Base-by-base conservation (phyloP, 2,329 filamentous ascomycete species). In the Ascocoryne sarcoides region DNA sequence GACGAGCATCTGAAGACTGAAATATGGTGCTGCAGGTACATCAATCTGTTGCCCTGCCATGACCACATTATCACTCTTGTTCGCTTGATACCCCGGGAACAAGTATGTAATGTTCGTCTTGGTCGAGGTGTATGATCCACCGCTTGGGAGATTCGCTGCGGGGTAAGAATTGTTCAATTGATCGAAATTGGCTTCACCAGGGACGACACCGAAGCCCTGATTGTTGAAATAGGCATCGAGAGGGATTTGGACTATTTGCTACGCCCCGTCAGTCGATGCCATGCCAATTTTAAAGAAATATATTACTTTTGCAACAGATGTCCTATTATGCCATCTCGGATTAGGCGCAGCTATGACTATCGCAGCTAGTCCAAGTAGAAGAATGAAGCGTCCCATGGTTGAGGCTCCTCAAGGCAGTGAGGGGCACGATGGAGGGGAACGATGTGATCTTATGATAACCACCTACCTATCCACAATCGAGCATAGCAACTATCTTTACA, bases 141-240 rank as follows among this genome's bases (percentile, higher is more conserved):
- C 58, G 17, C 51, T 40, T 10, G 43, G 45, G 3, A 62, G 35
- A 12, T 48, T 44, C 2, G 61, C 57, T 10, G 55, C 56, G 5
- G 66, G 65, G 41, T 65, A 70, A 0, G 66, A 67, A 36, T 68
- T 60, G 31, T 62, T 61, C 3, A 62, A 47, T 2, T 43, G 47
- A 39, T 71, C 65, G 42, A 71, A 68, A n/a, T 63, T 56, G 1
- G 68, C 63, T 47, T 70, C 65, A 2, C 66, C 66, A 0, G 68
- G 63, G 10, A 57, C 56, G 0, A 59, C 58, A 3, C 66, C 66
- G 43, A 71, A 70, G 1, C 57, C 68, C 40, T 67, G 68, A 50
- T 71, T 70, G 55, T 71, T 69, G 55, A 65, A 67, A 31, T 61
- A 60, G 0, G 53, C 14, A 0, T 55, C 51, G 16, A 70, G 49